Percentiles rank a stretch among this genome's conserved stretches.
phyloP scores from a whole-genome alignment of 2,329 filamentous ascomycete species.

The Magnaporthiopsis incrustans region DNA sequence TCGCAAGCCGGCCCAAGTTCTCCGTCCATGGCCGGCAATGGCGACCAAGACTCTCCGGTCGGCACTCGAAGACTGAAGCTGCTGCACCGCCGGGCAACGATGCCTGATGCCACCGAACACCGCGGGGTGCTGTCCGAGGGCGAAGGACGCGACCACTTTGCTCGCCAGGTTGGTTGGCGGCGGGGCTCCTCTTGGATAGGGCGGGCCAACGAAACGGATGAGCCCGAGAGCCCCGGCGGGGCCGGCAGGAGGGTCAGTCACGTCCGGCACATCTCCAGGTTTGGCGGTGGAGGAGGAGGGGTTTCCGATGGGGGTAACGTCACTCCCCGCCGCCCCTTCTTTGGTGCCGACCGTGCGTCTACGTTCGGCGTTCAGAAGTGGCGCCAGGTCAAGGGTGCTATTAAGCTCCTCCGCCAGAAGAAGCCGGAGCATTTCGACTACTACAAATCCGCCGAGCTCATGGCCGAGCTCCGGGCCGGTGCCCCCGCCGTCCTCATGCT shows the following conservation, averaged over 20 bases:
- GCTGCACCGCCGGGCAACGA: conserved; percentile 57
- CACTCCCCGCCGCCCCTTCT: conserved; percentile 46
- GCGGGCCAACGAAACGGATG: conserved; percentile 42
- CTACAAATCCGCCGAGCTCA: conserved; percentile 89
- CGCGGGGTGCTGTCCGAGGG: conserved; percentile 67
- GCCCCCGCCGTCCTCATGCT: conserved; percentile 89
- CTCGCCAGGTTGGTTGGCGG: conserved; percentile 46
- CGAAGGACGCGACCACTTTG: conserved; percentile 58
- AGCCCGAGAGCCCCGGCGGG: conserved; percentile 40
- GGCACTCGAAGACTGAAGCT: conserved; percentile 40
- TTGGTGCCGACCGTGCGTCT: conserved; percentile 59
- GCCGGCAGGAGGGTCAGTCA: conserved; percentile 50
- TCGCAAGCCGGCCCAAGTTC: conserved; percentile 60
- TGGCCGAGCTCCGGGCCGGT: conserved; percentile 88
- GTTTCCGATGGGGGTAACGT: conserved; percentile 54
- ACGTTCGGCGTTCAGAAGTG: conserved; percentile 77
- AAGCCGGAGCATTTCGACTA: conserved; percentile 88
- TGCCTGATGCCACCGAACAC: conserved; percentile 50
- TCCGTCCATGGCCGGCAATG: conserved; percentile 34
- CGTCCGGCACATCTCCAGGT: conserved; percentile 57
- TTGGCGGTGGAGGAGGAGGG: conserved; percentile 51
- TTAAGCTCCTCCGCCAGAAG: conserved; percentile 71
- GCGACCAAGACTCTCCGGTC: conserved; percentile 31
- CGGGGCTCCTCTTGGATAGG: conserved; percentile 52
- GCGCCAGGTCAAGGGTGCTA: conserved; percentile 84